Evolutionary conservation across 305 asterid genomes (phyloP).

Genomic region (Fraxinus angustifolia): DNA sequence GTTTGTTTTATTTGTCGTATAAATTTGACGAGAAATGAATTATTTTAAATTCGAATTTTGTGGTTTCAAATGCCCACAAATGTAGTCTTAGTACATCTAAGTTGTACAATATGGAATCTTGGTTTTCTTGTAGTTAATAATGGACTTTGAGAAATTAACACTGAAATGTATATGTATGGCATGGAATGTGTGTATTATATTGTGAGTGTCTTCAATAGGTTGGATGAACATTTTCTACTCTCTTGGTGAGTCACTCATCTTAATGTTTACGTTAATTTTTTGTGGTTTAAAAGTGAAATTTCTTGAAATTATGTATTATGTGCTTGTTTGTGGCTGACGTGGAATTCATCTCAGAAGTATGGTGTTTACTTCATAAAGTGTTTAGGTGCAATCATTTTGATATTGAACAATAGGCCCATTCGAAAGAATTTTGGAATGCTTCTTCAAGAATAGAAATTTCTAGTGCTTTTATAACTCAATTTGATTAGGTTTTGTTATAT

Average conservation of each 20-base stretch:
- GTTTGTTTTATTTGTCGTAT: not conserved
- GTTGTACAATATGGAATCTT: not conserved
- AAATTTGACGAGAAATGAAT: constrained; percentile 6
- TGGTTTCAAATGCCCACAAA: not conserved
- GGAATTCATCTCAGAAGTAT: too few relatives aligned
- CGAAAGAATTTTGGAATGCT: too few relatives aligned
- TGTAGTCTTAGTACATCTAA: not conserved
- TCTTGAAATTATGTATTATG: not conserved
- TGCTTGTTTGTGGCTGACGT: not conserved
- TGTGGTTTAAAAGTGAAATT: not conserved
- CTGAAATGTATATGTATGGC: too few relatives aligned
- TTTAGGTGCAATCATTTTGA: too few relatives aligned
- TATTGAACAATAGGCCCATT: too few relatives aligned
- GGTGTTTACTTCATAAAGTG: too few relatives aligned
- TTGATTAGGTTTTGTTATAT: too few relatives aligned
- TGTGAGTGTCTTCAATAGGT: constrained; percentile 65
- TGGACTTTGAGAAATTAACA: not conserved
- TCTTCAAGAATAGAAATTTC: too few relatives aligned
- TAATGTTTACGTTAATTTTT: not conserved
- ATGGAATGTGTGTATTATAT: constrained; percentile 11
- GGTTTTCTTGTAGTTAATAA: not conserved
- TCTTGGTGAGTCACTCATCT: constrained; percentile 29
- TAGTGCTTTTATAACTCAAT: too few relatives aligned
- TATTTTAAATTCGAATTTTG: constrained; percentile 1
- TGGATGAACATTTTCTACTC: constrained; percentile 43